Conservation (phyloP, 495 filamentous ascomycete genomes). For the Platismatia glauca region DNA sequence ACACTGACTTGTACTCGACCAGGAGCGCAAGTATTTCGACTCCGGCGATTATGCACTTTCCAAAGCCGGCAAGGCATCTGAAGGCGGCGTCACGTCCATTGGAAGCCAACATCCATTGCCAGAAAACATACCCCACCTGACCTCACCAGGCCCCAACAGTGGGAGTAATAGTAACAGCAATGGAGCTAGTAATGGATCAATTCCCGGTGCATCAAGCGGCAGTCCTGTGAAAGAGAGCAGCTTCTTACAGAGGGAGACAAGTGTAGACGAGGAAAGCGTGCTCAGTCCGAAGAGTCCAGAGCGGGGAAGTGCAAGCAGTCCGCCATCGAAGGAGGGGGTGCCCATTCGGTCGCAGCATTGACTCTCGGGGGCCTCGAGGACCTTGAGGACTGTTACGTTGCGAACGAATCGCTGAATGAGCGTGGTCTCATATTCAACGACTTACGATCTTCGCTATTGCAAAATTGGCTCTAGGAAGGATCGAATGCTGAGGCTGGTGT, state of each 20-base stretch:
- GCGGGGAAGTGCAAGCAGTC: conserved; percentile 40
- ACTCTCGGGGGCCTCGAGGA: background rate
- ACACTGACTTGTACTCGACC: conserved; percentile 4
- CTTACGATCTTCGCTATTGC: conserved; percentile 6
- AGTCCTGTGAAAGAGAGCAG: conserved; percentile 83
- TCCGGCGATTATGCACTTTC: conserved; percentile 95
- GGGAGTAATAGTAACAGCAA: conserved; percentile 30
- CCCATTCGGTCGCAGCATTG: conserved; percentile 49
- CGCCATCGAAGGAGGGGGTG: conserved; percentile 45
- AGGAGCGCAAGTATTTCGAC: conserved; percentile 99
- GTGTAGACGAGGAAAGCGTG: conserved; percentile 47
- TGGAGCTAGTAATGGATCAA: conserved; percentile 37
- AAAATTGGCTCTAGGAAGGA: background rate
- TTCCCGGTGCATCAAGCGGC: conserved; percentile 51
- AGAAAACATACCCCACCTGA: conserved; percentile 89
- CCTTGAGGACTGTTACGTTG: background rate
- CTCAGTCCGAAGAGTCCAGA: conserved; percentile 26
- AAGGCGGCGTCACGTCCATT: conserved; percentile 86
- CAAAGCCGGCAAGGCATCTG: conserved; percentile 94
- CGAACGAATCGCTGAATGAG: background rate
- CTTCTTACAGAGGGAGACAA: conserved; percentile 68
- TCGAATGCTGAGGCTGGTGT: background rate
- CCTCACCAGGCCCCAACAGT: conserved; percentile 50
- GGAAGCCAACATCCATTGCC: conserved; percentile 90
- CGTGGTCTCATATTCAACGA: background rate